A percentile compares a stretch with the other conserved stretches of the same genome.
Conservation (phyloP, 2,329 filamentous ascomycete genomes). For the Alternaria sp. region DNA sequence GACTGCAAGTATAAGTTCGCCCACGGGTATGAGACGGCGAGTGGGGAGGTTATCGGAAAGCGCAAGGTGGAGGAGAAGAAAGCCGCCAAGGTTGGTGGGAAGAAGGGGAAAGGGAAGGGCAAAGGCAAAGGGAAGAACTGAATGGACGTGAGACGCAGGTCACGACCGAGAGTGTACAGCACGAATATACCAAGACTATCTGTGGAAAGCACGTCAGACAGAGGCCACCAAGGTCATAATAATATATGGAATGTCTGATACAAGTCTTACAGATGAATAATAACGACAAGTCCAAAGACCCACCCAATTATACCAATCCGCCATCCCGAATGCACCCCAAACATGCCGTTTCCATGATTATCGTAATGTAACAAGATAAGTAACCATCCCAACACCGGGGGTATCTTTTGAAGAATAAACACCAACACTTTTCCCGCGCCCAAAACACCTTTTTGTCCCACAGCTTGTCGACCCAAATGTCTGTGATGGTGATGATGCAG, state of each 20-base stretch:
- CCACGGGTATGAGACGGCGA: background rate
- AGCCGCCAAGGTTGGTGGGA: background rate
- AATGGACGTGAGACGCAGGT: too few species aligned
- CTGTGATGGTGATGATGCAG: background rate
- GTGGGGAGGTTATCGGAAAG: background rate
- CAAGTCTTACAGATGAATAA: background rate
- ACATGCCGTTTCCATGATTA: background rate
- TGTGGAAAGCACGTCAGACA: too few species aligned
- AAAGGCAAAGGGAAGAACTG: background rate
- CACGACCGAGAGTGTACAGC: background rate
- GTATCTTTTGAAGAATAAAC: background rate
- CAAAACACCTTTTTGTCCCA: background rate
- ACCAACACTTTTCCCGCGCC: background rate
- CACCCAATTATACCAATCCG: background rate
- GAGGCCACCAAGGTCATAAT: background rate
- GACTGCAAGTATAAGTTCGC: background rate
- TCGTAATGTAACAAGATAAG: background rate
- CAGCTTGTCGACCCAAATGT: background rate
- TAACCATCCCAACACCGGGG: constrained; percentile 3
- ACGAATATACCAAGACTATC: background rate
- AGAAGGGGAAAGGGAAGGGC: background rate
- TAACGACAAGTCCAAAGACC: background rate
- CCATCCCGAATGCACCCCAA: too few species aligned
- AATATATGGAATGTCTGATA: background rate
- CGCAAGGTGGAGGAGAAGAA: background rate